Evolutionary conservation across 2,329 filamentous ascomycete species (phyloP), one percentile per base, ranked within the genome.

Genomic region (Emmonsiellopsis sp.): DNA sequence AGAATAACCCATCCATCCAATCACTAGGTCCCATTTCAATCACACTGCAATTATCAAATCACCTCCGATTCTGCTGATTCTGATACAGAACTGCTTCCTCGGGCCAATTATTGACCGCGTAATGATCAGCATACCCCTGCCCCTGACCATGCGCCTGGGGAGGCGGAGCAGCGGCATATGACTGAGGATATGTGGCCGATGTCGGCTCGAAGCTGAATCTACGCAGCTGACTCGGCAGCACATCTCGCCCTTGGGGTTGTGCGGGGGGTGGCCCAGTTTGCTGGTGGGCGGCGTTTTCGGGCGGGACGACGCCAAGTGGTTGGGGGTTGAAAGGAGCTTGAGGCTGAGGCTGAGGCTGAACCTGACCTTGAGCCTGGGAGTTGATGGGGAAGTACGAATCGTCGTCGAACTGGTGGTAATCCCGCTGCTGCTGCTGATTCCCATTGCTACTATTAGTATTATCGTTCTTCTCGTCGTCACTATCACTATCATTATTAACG

Each of bases 41-140:
- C 14, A 10, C 27, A 44, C 27, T 9, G 10, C 42, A 40, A 17
- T 21, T 45, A 50, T 49, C 40, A 39, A 27, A 34, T 53, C 42
- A 49, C 31, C 43, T 42, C 47, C n/a, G 21, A 14, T 37, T 32
- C 13, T 21, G 31, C 21, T 53, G 46, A 31, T 34, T 65, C 50
- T 71, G 68, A 57, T 72, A 72, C 53, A 71, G 66, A 27, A 72
- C 59, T 31, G 70, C 69, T 58, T 72, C 70, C 50, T 68, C 68
- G 2, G 69, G 65, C 69, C 70, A 73, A 40, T 72, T 68, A 33
- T 64, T 61, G n/a, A 60, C 53, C 2, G 52, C 58, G 34, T 65
- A 64, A 34, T 65, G 3, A 27, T 27, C 21, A 27, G 21, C 21
- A 27, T 27, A 62, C 36, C 39, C 14, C 31, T 42, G 53, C 45